Percentiles rank a stretch among this genome's conserved stretches.
phyloP scores from a whole-genome alignment of 2,329 filamentous ascomycete species.

The Orbilia quercus region DNA sequence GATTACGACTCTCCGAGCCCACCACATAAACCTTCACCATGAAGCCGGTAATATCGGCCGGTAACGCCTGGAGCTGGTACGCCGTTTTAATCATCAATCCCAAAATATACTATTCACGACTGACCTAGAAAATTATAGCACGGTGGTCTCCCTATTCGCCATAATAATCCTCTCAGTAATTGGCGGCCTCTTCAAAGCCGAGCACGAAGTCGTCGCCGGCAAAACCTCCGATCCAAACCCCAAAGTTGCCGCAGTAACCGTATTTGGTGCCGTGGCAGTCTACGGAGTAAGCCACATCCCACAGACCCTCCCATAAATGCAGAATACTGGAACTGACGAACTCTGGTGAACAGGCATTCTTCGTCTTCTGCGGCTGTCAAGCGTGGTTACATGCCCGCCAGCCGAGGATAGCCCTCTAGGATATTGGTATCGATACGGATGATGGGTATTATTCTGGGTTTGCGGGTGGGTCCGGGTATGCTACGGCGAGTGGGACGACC shows the following conservation, averaged over 20 bases:
- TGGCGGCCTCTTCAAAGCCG: conserved; percentile 78
- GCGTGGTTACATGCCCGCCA: conserved; percentile 86
- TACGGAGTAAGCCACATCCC: conserved; percentile 75
- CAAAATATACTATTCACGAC: conserved; percentile 56
- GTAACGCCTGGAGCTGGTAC: conserved; percentile 96
- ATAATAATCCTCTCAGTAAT: conserved; percentile 74
- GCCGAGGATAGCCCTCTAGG: conserved; percentile 58
- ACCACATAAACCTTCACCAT: conserved; percentile 66
- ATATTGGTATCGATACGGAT: conserved; percentile 56
- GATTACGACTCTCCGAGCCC: too few relatives aligned
- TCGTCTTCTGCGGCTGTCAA: conserved; percentile 90
- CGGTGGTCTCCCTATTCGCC: conserved; percentile 74
- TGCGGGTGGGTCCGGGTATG: conserved; percentile 11
- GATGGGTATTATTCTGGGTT: conserved; percentile 40
- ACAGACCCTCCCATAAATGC: background rate
- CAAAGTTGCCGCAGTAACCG: conserved; percentile 81
- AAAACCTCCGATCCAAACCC: conserved; percentile 73
- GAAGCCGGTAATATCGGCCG: conserved; percentile 92
- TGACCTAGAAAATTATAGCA: conserved; percentile 68
- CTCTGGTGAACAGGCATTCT: conserved; percentile 74
- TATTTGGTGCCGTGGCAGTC: conserved; percentile 87
- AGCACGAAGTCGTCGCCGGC: conserved; percentile 86
- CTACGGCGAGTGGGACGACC: conserved; percentile 27
- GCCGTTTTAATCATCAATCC: conserved; percentile 62
- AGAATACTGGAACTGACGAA: background rate